Evolutionary conservation across 148 eudicot species (phyloP).

Genomic region (Simmondsia chinensis): DNA sequence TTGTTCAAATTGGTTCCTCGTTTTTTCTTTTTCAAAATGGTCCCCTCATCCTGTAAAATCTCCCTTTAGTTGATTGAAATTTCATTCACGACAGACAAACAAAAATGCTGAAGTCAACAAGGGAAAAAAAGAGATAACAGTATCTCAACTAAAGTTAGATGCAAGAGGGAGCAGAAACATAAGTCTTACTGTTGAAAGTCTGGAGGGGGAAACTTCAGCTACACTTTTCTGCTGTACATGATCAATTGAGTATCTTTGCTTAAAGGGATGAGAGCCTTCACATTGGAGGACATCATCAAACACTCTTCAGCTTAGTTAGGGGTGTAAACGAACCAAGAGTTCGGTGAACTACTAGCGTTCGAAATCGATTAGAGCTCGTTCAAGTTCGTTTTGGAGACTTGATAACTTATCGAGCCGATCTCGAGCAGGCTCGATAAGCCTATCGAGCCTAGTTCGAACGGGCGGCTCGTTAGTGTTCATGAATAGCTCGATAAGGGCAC

Average conservation of each 20-base stretch:
- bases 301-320: background rate
- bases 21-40: too few species aligned
- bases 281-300: background rate
- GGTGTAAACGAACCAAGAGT: too few species aligned
- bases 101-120: background rate
- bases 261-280: conserved; percentile 59
- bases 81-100: background rate
- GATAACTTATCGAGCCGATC: too few species aligned
- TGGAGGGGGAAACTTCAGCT: conserved; percentile 79
- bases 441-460: too few species aligned
- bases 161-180: background rate
- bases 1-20: too few species aligned
- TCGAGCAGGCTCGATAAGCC: too few species aligned
- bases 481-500: too few species aligned
- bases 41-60: conserved; percentile 66
- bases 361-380: too few species aligned
- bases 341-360: too few species aligned
- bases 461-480: too few species aligned
- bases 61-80: background rate
- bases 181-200: conserved; percentile 60
- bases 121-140: background rate
- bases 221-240: conserved; percentile 87
- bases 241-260: conserved; percentile 76
- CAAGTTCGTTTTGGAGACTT: too few species aligned
- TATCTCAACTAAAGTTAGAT: background rate